Conservation (phyloP, 176 grass and related monocot species). For the Triticum dicoccoides region DNA sequence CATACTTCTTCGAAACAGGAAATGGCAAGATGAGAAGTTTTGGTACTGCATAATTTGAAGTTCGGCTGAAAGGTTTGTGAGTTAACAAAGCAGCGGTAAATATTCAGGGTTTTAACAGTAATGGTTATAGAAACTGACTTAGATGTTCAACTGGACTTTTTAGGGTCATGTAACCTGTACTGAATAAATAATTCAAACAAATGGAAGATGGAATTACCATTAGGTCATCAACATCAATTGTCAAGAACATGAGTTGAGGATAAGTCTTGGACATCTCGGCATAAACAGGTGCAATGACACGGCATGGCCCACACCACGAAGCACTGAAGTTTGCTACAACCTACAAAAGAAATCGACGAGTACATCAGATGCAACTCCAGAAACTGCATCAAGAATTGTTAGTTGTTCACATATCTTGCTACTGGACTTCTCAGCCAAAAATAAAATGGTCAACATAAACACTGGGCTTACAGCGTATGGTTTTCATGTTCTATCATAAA, state of each 20-base stretch:
- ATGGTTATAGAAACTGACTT: neutral
- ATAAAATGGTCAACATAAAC: neutral
- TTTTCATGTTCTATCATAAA: neutral
- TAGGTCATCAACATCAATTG: constrained; percentile 71
- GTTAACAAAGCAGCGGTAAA: neutral
- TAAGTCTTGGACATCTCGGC: constrained; percentile 76
- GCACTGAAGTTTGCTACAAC: constrained; percentile 85
- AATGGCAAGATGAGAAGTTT: neutral
- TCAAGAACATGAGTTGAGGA: constrained; percentile 77
- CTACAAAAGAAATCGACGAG: constrained; percentile 31
- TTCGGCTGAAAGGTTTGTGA: neutral
- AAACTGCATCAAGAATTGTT: neutral
- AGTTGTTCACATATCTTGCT: neutral
- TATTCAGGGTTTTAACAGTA: neutral
- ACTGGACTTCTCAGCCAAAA: neutral
- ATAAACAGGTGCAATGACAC: constrained; percentile 69
- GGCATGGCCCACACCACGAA: constrained; percentile 79
- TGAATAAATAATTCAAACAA: neutral
- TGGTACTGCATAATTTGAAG: neutral
- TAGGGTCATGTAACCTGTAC: neutral
- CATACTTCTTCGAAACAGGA: neutral
- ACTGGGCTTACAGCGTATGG: neutral
- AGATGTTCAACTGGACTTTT: neutral
- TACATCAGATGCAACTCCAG: neutral
- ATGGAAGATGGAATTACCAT: constrained; percentile 42